Evolutionary conservation across 2,329 filamentous ascomycete species (phyloP), one percentile per base, ranked within the genome.

Genomic region (Calonectria naviculata): DNA sequence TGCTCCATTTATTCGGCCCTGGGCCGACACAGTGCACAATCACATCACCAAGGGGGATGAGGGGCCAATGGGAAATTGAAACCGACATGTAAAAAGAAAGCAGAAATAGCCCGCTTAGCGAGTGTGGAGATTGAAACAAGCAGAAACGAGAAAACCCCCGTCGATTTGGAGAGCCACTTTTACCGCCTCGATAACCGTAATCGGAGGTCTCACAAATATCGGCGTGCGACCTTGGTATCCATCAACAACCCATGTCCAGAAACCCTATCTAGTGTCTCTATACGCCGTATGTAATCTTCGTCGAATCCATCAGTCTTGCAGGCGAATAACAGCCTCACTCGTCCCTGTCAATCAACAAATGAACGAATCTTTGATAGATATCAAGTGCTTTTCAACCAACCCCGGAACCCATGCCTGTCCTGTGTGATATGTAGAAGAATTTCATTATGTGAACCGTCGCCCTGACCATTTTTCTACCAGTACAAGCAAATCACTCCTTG

Each of bases 361-460:
- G 52, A 58, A 58, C 21, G 31, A 58, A 58, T 58, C 52, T 58
- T 58, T 58, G 52, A 58, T 58, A 58, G 52, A 38, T 58, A 58
- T 58, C 52, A 62, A 67, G 26, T 67, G 56, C 73, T 77, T 78
- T 78, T 75, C 66, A 56, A 72, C 63, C 74, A 70, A 70, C 70
- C 72, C 72, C 69, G 70, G 54, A 49, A 69, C 29, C 56, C 71
- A 67, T 65, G 54, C 62, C 54, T 60, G 44, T 71, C 64, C 68
- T 58, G 65, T 41, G 60, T 63, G 71, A 76, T 70, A 65, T 73
- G 74, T 71, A 75, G 74, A 71, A 77, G 71, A 78, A 78, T 73
- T 79, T 81, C 80, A 81, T 81, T 81, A 81, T 78, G 74, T 78
- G 79, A 81, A 75, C 76, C 76, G 76, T 80, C 76, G 75, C 76